Evolutionary conservation across 768 basidiomycete species (phyloP), one percentile per base, ranked within the genome.

Genomic region (Exsudoporus frostii): DNA sequence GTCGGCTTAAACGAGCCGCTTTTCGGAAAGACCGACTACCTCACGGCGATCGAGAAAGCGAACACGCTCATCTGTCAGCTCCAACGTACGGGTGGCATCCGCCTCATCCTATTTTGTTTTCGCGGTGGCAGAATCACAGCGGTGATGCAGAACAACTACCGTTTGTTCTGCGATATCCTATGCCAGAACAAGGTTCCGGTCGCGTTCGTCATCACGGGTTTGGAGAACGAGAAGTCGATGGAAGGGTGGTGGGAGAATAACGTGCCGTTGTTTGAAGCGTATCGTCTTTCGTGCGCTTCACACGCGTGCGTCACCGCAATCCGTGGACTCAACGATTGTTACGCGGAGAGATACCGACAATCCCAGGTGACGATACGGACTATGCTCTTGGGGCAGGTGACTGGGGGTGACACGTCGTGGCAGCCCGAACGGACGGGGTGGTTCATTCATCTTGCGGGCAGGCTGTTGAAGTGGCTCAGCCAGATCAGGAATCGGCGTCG

Each of bases 271-370:
- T 78, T 78, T 48, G 65, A 66, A 30, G 51, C 52, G 13, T 62
- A 56, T 43, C 27, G 27, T 0, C 62, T 66, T 32, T 55, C 48
- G 30, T 64, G 72, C 22, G 44, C 56, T 17, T 72, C 70, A 4
- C 69, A 74, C 17, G 75, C 67, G 0, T 78, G 77, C 50, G 54
- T 78, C 55, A 76, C 73, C 3, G 70, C 74, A 4, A 71, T 44
- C 24, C 58, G 59, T 25, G 66, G 74, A 22, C 56, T 59, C 46
- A 51, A 65, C 0, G 39, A 63, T 29, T 60, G 46, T 29, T 61
- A 66, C 25, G 54, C 58, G 24, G 50, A 51, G 7, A 71, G 64
- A 44, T 76, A 75, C 49, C 51, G 61, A 11, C 61, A 70, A 47
- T 77, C 74, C 9, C 72, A 58, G 48, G 27, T 14, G 48, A 61